Percentiles rank a stretch among this genome's conserved stretches.
These are phyloP conservation scores for Beauveria sp. DNA, from an alignment of 2,329 filamentous ascomycete genomes.

Conservation along the genomic window DNA sequence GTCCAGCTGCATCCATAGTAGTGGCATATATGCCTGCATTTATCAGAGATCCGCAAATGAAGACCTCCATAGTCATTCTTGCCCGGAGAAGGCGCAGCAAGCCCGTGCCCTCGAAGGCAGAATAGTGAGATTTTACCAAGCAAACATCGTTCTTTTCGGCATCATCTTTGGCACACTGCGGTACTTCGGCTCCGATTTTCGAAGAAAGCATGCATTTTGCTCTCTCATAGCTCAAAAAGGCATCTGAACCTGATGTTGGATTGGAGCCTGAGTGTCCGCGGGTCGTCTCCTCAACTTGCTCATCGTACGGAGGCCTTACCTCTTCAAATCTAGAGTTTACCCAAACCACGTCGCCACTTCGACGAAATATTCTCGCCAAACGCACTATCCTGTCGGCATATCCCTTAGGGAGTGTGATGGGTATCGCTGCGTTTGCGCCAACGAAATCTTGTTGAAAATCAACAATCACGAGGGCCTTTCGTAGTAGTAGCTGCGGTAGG, in stretches of 20 bases:
- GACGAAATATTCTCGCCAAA: constrained; percentile 66
- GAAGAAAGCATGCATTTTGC: constrained; percentile 3
- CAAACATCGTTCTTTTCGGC: constrained; percentile 40
- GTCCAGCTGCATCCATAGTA: constrained; percentile 78
- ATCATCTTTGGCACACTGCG: constrained; percentile 26
- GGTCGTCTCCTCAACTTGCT: neutral
- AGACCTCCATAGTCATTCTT: constrained; percentile 83
- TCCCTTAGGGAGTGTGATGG: constrained; percentile 53
- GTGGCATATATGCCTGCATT: constrained; percentile 90
- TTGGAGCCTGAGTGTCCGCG: neutral
- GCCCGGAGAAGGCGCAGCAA: constrained; percentile 72
- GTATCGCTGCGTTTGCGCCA: constrained; percentile 56
- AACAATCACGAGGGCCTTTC: constrained; percentile 69
- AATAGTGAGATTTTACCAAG: constrained; percentile 72
- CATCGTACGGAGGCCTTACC: constrained; percentile 1
- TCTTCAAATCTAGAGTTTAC: constrained; percentile 66
- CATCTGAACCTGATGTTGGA: constrained; percentile 28
- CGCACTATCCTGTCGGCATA: constrained; percentile 60
- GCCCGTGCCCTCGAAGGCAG: constrained; percentile 69
- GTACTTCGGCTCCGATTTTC: constrained; percentile 35
- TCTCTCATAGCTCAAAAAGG: constrained; percentile 33
- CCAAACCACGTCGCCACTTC: constrained; percentile 71
- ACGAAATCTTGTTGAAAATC: constrained; percentile 92
- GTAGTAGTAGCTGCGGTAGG: constrained; percentile 49
- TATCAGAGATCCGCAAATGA: constrained; percentile 76